Base-by-base conservation (phyloP, 805 yeast species). In the Kurtzmaniella cleridarum region DNA sequence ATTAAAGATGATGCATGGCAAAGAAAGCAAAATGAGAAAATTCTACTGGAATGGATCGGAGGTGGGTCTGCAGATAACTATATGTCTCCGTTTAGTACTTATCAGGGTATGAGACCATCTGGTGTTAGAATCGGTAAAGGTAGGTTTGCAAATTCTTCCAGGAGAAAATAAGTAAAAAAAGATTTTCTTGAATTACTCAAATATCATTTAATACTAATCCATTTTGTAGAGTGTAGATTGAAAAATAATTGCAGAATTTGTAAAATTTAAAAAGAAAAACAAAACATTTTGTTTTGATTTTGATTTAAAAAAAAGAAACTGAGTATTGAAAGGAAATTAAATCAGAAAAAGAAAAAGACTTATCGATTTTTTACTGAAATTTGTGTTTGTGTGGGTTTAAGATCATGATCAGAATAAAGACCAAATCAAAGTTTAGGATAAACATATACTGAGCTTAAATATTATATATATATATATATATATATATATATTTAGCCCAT, bases 11-110 rank as follows among this genome's bases (percentile, higher is more conserved):
- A 90, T 39, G 81, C 81, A 32, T 88, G 96, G 95, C 83, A 81
- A 50, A 76, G 85, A 53, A 75, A 85, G 52, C 84, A 86, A 52
- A 87, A 86, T 51, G 97, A 90, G 53, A 90, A 90, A 59, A 69
- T 84, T 41, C 66, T 89, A 46, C 81, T 83, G 49, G 88, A 87
- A 51, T 93, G 95, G 83, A 81, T 90, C 36, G 96, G 97, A 13
- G 95, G 95, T n/a, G 93, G 93, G 5, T 79, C 89, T 39, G 90
- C 97, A 39, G 86, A 84, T 62, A 84, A 84, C 50, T 79, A 80
- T 49, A 79, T 84, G 36, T 84, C 96, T 11, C 98, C 98, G n/a
- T 93, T 93, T 48, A 56, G 56, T 38, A 47, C 59, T 43, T 40
- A 75, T 71, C 60, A 61, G 27, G 59, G 51, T 28, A 52, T 64